Base-by-base conservation (phyloP, 2,329 filamentous ascomycete species). In the Nothophoma quercina region DNA sequence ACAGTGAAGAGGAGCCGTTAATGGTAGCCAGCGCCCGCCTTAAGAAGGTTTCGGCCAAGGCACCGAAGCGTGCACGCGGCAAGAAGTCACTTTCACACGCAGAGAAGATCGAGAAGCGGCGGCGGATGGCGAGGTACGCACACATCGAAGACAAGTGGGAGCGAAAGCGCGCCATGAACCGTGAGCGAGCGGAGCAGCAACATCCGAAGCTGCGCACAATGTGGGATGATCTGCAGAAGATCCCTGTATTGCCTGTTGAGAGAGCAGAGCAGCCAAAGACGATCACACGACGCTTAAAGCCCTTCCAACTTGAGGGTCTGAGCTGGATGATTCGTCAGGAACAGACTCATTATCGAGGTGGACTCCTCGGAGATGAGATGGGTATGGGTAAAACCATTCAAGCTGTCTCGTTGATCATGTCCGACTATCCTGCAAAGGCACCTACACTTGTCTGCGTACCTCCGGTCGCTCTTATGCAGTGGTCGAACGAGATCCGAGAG, bases 351-450 rank as follows among this genome's bases (percentile, higher is more conserved):
- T 98, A 93, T 83, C 90, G 87, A 68, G 95, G 95, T 15, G 95
- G 95, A 12, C 81, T 99, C 2, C 83, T 99, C 2, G 95, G 95
- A 53, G 95, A 99, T 64, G 95, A 99, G 76, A 99, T 99, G 95
- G 95, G 95, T 16, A 90, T 99, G 77, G 95, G 95, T 41, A 99
- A 99, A 79, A 99, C 95, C 0, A 98, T 99, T 42, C 95, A 99
- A 75, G 93, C 95, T 2, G 95, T 99, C 15, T 97, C 93, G 3
- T 83, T 99, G 35, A 92, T 99, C 74, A 98, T 98, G 95, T 97
- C 93, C 1, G 93, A 98, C 71, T 97, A 90, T 66, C 93, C 93
- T 3, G 89, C 87, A 18, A 89, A 88, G 62, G 78, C 88, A 47
- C 93, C 95, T 1, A 90, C 91, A 0, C 81, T 98, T 4, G 93